These are phyloP conservation scores for Eustoma russellianum DNA, from an alignment of 257 asterid genomes.

Conservation along the genomic window DNA sequence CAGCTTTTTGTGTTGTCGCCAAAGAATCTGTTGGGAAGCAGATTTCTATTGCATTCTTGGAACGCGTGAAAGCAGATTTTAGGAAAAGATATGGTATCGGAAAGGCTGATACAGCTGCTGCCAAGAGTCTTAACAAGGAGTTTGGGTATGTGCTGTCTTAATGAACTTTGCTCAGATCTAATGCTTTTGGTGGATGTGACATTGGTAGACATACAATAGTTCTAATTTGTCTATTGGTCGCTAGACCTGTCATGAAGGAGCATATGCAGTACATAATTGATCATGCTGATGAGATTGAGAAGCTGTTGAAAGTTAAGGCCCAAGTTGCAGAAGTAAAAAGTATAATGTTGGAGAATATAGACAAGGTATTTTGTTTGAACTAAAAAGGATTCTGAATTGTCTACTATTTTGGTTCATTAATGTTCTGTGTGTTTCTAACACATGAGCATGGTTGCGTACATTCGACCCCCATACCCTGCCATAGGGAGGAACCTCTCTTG, in stretches of 20 bases:
- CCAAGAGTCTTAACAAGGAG: conserved; percentile 82
- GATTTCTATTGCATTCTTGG: conserved; percentile 77
- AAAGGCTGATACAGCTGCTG: conserved; percentile 81
- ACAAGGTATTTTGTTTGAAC: conserved; percentile 46
- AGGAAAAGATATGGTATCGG: conserved; percentile 92
- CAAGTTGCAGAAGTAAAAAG: conserved; percentile 86
- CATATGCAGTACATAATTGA: conserved; percentile 88
- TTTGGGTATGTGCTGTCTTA: conserved; percentile 77
- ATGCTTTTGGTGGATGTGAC: background rate
- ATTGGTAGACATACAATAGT: too few species aligned
- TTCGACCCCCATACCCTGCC: too few species aligned
- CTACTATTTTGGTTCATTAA: too few species aligned
- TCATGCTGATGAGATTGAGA: conserved; percentile 88
- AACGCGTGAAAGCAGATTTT: conserved; percentile 81
- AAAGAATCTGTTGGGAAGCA: conserved; percentile 89
- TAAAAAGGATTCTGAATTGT: background rate
- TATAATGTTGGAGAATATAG: conserved; percentile 82
- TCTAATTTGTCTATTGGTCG: background rate
- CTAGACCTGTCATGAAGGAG: conserved; percentile 80
- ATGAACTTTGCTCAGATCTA: too few species aligned
- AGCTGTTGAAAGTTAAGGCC: conserved; percentile 79
- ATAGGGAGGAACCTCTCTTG: too few species aligned
- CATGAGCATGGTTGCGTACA: too few species aligned
- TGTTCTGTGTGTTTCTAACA: too few species aligned
- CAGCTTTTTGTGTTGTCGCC: conserved; percentile 92